These are phyloP conservation scores for Ogataea allantospora DNA, from an alignment of 805 yeast species.

Conservation along the genomic window DNA sequence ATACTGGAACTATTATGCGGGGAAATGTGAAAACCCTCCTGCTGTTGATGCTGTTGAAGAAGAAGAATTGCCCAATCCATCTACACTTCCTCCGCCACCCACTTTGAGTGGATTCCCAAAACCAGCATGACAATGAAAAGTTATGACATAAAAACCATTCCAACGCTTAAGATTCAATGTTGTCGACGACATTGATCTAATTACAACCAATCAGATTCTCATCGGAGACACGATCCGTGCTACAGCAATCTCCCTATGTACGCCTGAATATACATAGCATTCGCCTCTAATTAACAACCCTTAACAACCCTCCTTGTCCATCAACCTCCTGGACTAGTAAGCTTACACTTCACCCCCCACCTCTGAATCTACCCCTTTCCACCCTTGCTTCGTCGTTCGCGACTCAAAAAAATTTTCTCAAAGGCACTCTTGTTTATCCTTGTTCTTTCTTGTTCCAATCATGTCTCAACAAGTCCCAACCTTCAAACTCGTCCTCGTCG, in stretches of 20 bases:
- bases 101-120: conserved; percentile 32
- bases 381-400: conserved; percentile 1
- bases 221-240: not conserved
- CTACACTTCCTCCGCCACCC: conserved; percentile 36
- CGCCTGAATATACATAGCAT: too few relatives aligned
- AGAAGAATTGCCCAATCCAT: too few relatives aligned
- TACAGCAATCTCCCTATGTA: too few relatives aligned
- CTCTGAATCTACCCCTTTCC: not conserved
- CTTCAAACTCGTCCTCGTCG: conserved; percentile 97
- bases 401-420: conserved; percentile 11
- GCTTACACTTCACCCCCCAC: not conserved
- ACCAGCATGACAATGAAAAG: too few relatives aligned
- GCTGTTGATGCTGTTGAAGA: too few relatives aligned
- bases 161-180: too few relatives aligned
- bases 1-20: conserved; percentile 74
- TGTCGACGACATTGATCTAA: conserved; percentile 20
- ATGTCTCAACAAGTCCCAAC: conserved; percentile 76
- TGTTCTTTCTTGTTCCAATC: not conserved
- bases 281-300: too few relatives aligned
- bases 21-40: conserved; percentile 3
- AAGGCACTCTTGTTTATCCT: conserved; percentile 3
- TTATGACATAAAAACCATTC: too few relatives aligned
- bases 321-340: too few relatives aligned
- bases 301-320: too few relatives aligned
- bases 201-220: not conserved